Conservation (phyloP, 768 basidiomycete species). For the Antrodiella citrinella region DNA sequence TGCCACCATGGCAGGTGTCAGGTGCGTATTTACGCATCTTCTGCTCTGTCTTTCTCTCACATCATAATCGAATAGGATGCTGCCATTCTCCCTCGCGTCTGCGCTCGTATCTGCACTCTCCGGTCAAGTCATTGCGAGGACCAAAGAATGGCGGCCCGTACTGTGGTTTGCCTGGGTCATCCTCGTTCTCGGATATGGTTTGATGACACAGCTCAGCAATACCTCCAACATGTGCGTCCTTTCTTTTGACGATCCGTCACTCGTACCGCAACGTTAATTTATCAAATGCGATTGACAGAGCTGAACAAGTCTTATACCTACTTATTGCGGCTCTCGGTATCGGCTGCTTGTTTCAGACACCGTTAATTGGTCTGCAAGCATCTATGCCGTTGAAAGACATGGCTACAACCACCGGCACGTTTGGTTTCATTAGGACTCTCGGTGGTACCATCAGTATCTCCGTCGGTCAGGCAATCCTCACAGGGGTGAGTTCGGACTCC, state of each 20-base stretch:
- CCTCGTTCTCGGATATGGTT: constrained; percentile 58
- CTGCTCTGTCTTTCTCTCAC: background rate
- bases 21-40: no score
- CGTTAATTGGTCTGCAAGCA: constrained; percentile 70
- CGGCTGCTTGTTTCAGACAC: constrained; percentile 61
- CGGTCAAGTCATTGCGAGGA: constrained; percentile 50
- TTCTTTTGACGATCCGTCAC: background rate
- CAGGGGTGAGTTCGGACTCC: constrained; percentile 43
- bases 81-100: constrained; percentile 61
- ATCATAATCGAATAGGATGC: constrained; percentile 41
- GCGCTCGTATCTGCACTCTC: constrained; percentile 45
- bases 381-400: constrained; percentile 85
- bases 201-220: constrained; percentile 63
- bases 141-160: constrained; percentile 48
- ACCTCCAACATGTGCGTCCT: constrained; percentile 38
- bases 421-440: constrained; percentile 63
- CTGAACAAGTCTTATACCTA: constrained; percentile 54
- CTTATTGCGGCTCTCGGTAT: constrained; percentile 59
- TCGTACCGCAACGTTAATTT: background rate
- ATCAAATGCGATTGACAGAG: constrained; percentile 16
- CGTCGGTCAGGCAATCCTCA: constrained; percentile 63
- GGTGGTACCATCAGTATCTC: constrained; percentile 76
- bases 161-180: constrained; percentile 56
- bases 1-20: constrained; percentile 60
- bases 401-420: constrained; percentile 71